phyloP scores from a whole-genome alignment of 805 yeast species.

The Saturnispora sekii region DNA sequence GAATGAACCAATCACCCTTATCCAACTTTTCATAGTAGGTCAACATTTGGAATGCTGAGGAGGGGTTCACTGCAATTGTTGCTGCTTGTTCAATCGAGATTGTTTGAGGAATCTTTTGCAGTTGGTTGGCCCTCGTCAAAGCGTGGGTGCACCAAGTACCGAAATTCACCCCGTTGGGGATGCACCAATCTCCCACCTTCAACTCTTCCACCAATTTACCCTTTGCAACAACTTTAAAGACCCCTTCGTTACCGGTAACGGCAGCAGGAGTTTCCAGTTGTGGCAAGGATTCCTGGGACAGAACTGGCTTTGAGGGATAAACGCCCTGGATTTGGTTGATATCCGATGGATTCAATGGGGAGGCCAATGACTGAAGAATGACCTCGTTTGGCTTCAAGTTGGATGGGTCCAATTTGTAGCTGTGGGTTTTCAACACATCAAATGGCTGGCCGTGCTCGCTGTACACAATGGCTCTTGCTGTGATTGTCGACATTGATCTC shows the following conservation, averaged over 20 bases:
- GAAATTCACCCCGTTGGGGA: constrained; percentile 65
- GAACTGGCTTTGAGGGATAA: constrained; percentile 68
- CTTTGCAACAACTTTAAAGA: constrained; percentile 69
- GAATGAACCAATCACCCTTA: constrained; percentile 84
- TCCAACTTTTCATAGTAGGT: constrained; percentile 52
- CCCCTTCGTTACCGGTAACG: constrained; percentile 91
- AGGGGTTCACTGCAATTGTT: constrained; percentile 84
- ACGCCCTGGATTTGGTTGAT: constrained; percentile 79
- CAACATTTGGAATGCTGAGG: constrained; percentile 85
- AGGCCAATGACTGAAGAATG: constrained; percentile 60
- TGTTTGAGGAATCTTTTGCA: constrained; percentile 51
- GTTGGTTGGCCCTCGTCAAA: constrained; percentile 38
- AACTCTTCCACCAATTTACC: constrained; percentile 45
- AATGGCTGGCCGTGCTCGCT: constrained; percentile 58
- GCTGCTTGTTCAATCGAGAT: constrained; percentile 61
- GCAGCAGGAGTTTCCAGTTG: constrained; percentile 55
- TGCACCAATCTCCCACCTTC: constrained; percentile 74
- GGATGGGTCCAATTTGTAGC: constrained; percentile 34
- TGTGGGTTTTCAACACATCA: constrained; percentile 43
- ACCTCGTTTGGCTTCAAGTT: constrained; percentile 34
- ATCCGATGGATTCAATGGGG: constrained; percentile 89
- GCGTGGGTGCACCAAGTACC: constrained; percentile 95
- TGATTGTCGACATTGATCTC: constrained; percentile 16
- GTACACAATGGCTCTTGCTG: constrained; percentile 57
- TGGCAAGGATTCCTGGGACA: constrained; percentile 39